A percentile compares a stretch with the other conserved stretches of the same genome.
phyloP scores from a whole-genome alignment of 2,329 filamentous ascomycete species.

The Aspergillus sp. region DNA sequence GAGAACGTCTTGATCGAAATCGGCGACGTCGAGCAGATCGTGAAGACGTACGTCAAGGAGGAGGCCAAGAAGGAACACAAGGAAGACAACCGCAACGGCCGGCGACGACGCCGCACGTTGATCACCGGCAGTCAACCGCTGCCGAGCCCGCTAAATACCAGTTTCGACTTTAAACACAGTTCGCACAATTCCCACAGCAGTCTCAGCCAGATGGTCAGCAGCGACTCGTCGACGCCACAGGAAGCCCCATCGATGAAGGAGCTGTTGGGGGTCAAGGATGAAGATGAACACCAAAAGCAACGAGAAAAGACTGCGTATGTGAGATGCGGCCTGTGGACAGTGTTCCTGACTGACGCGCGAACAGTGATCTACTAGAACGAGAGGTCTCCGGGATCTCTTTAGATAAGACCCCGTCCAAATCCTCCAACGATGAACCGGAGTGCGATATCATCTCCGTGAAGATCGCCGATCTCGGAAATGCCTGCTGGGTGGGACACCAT shows the following conservation, averaged over 20 bases:
- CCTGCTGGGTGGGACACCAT: slow-evolving; percentile 97
- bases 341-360: slow-evolving; percentile 9
- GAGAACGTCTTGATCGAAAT: slow-evolving; percentile 99
- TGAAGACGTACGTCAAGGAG: slow-evolving; percentile 90
- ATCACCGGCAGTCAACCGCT: slow-evolving; percentile 97
- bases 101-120: slow-evolving; percentile 82
- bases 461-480: slow-evolving; percentile 96
- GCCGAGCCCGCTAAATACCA: slow-evolving; percentile 89
- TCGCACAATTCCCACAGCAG: slow-evolving; percentile 68
- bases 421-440: slow-evolving; percentile 27
- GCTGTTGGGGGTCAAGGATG: slow-evolving; percentile 51
- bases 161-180: slow-evolving; percentile 67
- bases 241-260: slow-evolving; percentile 56
- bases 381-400: slow-evolving; percentile 94
- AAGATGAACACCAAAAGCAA: slow-evolving; percentile 70
- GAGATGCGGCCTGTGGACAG: neutral
- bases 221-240: slow-evolving; percentile 43
- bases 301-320: slow-evolving; percentile 91
- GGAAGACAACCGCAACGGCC: slow-evolving; percentile 87
- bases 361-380: slow-evolving; percentile 82
- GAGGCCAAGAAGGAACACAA: slow-evolving; percentile 64
- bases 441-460: slow-evolving; percentile 92
- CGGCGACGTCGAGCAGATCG: slow-evolving; percentile 96
- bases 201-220: slow-evolving; percentile 75
- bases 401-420: slow-evolving; percentile 61